Percentiles rank a stretch among this genome's conserved stretches.
Evolutionary conservation across 495 filamentous ascomycete species (phyloP).

Genomic region (Neurospora tetraspora): DNA sequence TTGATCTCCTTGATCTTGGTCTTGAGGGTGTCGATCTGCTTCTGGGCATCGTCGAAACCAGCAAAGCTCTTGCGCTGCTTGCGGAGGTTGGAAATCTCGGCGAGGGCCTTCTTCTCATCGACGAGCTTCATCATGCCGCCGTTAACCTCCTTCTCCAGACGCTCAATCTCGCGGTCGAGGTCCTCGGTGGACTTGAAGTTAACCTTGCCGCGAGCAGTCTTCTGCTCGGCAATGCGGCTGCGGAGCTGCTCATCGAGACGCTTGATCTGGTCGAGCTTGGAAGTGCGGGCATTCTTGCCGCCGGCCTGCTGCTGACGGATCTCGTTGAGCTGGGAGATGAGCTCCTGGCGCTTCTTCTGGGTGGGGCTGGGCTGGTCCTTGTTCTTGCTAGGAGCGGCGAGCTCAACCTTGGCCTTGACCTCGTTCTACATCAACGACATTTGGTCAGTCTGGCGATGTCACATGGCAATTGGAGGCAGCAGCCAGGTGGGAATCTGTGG

Average conservation of each 20-base stretch:
- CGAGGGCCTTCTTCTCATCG: slow-evolving; percentile 89
- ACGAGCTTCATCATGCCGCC: slow-evolving; percentile 83
- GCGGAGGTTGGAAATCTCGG: slow-evolving; percentile 68
- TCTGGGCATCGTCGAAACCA: slow-evolving; percentile 69
- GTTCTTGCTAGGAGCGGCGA: slow-evolving; percentile 53
- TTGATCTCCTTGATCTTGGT: slow-evolving; percentile 74
- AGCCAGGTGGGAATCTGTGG: background rate
- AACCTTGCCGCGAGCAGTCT: slow-evolving; percentile 64
- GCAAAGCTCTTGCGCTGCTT: slow-evolving; percentile 87
- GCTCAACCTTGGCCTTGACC: slow-evolving; percentile 75
- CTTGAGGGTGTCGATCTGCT: slow-evolving; percentile 75
- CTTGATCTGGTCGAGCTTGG: slow-evolving; percentile 78
- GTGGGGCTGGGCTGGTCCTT: slow-evolving; percentile 65
- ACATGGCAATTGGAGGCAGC: background rate
- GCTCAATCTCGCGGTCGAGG: slow-evolving; percentile 68
- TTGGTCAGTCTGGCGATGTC: background rate
- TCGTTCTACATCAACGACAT: slow-evolving; percentile 48
- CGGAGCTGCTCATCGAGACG: slow-evolving; percentile 73
- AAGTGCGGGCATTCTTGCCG: slow-evolving; percentile 67
- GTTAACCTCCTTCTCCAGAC: slow-evolving; percentile 74
- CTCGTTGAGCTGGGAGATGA: slow-evolving; percentile 56
- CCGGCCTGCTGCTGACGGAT: slow-evolving; percentile 76
- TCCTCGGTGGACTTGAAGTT: slow-evolving; percentile 81
- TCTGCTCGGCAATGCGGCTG: slow-evolving; percentile 71
- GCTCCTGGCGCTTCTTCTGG: slow-evolving; percentile 70